These are phyloP conservation scores for Xylariaceae sp. DNA, from an alignment of 2,329 filamentous ascomycete species.

Conservation along the genomic window DNA sequence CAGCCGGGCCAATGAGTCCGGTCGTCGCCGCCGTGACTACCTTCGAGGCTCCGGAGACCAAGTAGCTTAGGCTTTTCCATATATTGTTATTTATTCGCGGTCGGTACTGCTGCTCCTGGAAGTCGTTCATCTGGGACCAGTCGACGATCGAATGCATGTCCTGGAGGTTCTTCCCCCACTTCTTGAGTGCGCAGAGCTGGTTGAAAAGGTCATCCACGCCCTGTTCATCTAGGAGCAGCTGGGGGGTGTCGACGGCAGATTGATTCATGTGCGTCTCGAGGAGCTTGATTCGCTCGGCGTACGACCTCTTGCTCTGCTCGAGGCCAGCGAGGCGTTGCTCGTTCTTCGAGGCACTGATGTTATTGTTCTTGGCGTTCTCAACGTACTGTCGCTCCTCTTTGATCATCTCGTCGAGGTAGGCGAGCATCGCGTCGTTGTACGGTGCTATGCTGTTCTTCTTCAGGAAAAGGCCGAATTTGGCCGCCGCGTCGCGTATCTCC, in stretches of 20 bases:
- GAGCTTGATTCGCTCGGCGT: slow-evolving; percentile 3
- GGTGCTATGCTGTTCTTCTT: slow-evolving; percentile 41
- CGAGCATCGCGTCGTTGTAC: slow-evolving; percentile 45
- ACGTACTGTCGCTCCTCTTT: slow-evolving; percentile 34
- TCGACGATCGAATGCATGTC: slow-evolving; percentile 3
- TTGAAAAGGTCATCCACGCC: slow-evolving; percentile 9
- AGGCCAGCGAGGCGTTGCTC: slow-evolving; percentile 3
- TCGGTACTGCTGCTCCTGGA: slow-evolving; percentile 6
- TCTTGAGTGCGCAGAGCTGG: slow-evolving; percentile 3
- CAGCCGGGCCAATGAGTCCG: not conserved
- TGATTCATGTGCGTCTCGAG: slow-evolving; percentile 1
- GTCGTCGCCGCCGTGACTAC: not conserved
- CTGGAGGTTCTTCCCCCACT: slow-evolving; percentile 6
- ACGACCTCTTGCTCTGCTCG: slow-evolving; percentile 4
- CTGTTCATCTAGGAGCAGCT: slow-evolving; percentile 7
- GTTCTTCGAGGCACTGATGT: slow-evolving; percentile 1
- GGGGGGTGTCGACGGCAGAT: not conserved
- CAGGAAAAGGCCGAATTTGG: slow-evolving; percentile 43
- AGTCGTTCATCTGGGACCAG: slow-evolving; percentile 5
- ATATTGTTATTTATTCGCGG: slow-evolving; percentile 2
- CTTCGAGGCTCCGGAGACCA: not conserved
- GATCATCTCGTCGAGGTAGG: slow-evolving; percentile 44
- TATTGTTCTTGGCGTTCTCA: not conserved
- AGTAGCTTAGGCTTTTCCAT: not conserved
- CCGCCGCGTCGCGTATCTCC: slow-evolving; percentile 39